Evolutionary conservation across 306 rosid genomes (phyloP).

Genomic region (Citrullus colocynthis): DNA sequence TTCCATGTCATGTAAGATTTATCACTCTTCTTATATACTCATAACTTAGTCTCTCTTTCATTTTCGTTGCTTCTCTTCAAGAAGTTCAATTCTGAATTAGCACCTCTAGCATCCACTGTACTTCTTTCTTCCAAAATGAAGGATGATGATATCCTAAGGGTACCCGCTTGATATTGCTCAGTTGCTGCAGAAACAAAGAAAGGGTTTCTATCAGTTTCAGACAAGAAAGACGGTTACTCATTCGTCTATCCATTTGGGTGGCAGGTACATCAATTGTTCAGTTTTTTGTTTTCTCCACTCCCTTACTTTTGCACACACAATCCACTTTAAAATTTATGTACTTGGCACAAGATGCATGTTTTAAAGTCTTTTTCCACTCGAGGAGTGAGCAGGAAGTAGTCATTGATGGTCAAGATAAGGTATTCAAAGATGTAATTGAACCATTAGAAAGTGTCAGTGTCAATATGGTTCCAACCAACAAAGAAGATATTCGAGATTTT

Average conservation of each 20-base stretch:
- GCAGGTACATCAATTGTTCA: constrained; percentile 49
- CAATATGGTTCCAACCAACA: constrained; percentile 48
- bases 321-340: constrained; percentile 7
- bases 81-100: neutral
- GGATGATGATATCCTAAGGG: constrained; percentile 51
- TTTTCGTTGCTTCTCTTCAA: neutral
- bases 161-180: constrained; percentile 90
- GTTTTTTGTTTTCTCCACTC: constrained; percentile 11
- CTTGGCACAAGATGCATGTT: neutral
- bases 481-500: constrained; percentile 71
- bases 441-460: constrained; percentile 87
- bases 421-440: constrained; percentile 89
- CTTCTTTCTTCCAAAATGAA: constrained; percentile 26
- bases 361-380: neutral
- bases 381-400: constrained; percentile 60
- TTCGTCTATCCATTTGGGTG: constrained; percentile 92
- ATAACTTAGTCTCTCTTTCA: neutral
- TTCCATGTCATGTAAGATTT: constrained; percentile 63
- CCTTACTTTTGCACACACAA: neutral
- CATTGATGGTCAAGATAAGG: constrained; percentile 93
- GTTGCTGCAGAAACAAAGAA: constrained; percentile 94
- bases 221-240: constrained; percentile 77
- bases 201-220: constrained; percentile 56
- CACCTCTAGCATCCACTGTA: constrained; percentile 10
- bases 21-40: neutral